phyloP scores from a whole-genome alignment of 441 rosid species.

The Syzygium malaccense region DNA sequence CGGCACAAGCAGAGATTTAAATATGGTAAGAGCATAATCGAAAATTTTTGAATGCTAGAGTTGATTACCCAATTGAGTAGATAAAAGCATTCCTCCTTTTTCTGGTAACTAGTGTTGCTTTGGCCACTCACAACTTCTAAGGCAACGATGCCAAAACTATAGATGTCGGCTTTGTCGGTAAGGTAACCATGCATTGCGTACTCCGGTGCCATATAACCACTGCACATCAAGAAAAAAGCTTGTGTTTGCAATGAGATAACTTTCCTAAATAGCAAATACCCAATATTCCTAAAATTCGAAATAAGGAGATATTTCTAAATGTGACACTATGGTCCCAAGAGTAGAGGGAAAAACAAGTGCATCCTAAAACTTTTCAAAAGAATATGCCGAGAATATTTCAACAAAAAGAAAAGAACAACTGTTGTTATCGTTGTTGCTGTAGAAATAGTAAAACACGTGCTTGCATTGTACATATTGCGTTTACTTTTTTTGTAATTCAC shows the following conservation, averaged over 20 bases:
- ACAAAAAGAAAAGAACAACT: neutral
- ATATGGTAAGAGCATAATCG: fast-evolving
- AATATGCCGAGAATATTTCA: neutral
- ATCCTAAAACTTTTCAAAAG: neutral
- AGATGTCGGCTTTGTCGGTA: neutral
- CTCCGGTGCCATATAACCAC: neutral
- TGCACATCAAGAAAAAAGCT: neutral
- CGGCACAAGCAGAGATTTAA: neutral
- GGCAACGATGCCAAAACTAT: neutral
- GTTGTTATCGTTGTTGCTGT: neutral
- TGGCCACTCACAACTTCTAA: neutral
- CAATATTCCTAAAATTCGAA: neutral
- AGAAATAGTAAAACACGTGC: too few species aligned
- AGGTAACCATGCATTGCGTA: neutral
- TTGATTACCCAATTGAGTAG: neutral
- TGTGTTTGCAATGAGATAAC: fast-evolving
- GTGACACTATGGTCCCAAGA: neutral
- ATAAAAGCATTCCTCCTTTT: neutral
- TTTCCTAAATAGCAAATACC: neutral
- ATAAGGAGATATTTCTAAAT: neutral
- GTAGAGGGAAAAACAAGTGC: neutral
- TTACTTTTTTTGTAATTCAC: neutral
- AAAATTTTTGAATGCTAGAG: neutral
- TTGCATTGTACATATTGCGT: too few species aligned
- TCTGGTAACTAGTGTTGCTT: neutral